Base-by-base conservation (phyloP, 192 early-diverging fungal genomes). In the Paraglomus brasilianum region DNA sequence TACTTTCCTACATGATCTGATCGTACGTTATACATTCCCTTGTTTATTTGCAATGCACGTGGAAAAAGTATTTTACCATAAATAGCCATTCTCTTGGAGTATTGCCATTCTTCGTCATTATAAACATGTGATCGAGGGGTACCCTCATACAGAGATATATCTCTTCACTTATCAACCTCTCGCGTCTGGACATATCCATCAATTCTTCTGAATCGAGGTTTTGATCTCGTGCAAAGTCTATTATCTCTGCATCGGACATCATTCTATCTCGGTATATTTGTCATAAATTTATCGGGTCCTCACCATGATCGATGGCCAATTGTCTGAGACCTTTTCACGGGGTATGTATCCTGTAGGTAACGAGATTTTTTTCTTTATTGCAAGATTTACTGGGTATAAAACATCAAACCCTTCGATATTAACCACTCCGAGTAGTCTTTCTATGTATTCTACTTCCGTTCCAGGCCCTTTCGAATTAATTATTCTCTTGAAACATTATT, bases 331-430 rank as follows among this genome's bases (percentile, higher is more conserved):
- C 1, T 56, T 56, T 56, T 56, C 53, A 4, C 53, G 53, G 53
- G 7, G 19, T n/a, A 56, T 56, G 6, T 56, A 56, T 56, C 53
- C 53, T n/a, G n/a, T n/a, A n/a, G n/a, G n/a, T n/a, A n/a, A n/a
- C n/a, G n/a, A n/a, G n/a, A n/a, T n/a, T n/a, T n/a, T n/a, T n/a
- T n/a, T n/a, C n/a, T n/a, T n/a, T n/a, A n/a, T n/a, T n/a, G n/a
- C n/a, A n/a, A n/a, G n/a, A n/a, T n/a, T n/a, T n/a, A n/a, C n/a
- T 38, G 42, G 45, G 11, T 64, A 64, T 64, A 45, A 64, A 8
- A 64, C 44, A 36, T 64, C 22, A 64, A 30, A 64, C 0, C 61
- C 61, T 48, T 64, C 8, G 0, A 64, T 64, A 22, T 36, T 47
- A 5, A 0, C 39, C 15, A 30, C 22, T 14, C 38, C 39, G 17